Base-by-base conservation (phyloP, 2,329 filamentous ascomycete species). In the Sporothrix globosa region DNA sequence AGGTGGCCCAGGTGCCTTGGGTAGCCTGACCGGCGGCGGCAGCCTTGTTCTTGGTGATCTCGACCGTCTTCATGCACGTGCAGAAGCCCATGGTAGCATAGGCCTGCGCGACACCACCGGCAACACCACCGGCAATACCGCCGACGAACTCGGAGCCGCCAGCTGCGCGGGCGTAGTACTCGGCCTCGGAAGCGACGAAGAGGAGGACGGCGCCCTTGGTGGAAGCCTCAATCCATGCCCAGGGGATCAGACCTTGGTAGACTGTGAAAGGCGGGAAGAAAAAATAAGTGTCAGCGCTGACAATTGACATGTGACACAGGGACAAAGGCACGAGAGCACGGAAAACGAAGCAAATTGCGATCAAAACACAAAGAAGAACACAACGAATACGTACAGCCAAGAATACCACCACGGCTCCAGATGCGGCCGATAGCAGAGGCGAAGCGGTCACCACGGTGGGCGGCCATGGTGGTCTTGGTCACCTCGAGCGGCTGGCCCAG, bases 31-130 rank as follows among this genome's bases (percentile, higher is more conserved):
- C 96, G 56, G 89, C 75, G 46, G 92, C 90, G 17, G 92, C 93
- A 79, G 96, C 86, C 88, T 98, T 98, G 87, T 96, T 91, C 85
- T 97, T 96, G 79, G 96, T 99, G 83, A 99, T 99, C 83, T 99
- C 96, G 75, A 98, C 96, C 74, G 96, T 99, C 90, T 99, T 99
- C 96, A 99, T 99, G 88, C 96, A 99, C 73, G 96, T 99, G 84
- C 96, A 99, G 90, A 99, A 99, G 76, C 96, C 96, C 95, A 99
- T 99, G 81, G 96, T 99, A 75, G 96, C 96, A 81, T 99, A 99
- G 72, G 96, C 96, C 85, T 99, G 96, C 61, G 95, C 96, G 72
- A 99, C 90, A 87, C 96, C 96, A 80, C 96, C 96, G 27, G 90
- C 87, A 86, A 99, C 93, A 82, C 96, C 96, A 78, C 96, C 96